A percentile compares a stretch with the other conserved stretches of the same genome.
phyloP scores from a whole-genome alignment of 352 stramenopile species.

The Globisporangium nodosum region DNA sequence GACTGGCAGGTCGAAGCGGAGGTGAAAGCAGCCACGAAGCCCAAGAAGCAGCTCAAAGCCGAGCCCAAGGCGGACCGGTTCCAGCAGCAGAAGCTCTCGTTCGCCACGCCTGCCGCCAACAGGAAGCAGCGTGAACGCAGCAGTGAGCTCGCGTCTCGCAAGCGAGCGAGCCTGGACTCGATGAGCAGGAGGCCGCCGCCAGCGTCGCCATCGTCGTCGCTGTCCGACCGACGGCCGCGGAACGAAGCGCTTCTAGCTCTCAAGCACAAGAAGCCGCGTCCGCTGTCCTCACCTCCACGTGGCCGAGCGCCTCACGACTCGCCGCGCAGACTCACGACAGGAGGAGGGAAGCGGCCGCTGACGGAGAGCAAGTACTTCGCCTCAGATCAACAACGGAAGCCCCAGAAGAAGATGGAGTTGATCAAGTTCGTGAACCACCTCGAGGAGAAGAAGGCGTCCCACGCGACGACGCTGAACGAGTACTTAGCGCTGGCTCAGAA shows the following conservation, averaged over 20 bases:
- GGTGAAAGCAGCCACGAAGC: no score
- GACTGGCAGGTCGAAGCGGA: background rate
- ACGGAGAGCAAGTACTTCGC: constrained; percentile 5
- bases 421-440: constrained; percentile 24
- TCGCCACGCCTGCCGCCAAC: background rate
- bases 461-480: constrained; percentile 16
- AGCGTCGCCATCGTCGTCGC: background rate
- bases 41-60: background rate
- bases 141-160: background rate
- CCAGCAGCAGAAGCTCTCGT: constrained; percentile 15
- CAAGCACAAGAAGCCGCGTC: constrained; percentile 9
- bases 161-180: constrained; percentile 7
- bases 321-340: background rate
- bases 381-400: background rate
- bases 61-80: background rate
- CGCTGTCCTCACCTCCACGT: background rate
- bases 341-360: background rate
- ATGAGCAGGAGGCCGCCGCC: background rate
- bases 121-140: background rate
- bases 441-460: constrained; percentile 22
- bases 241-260: background rate
- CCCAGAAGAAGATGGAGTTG: constrained; percentile 3
- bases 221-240: background rate
- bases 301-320: background rate
- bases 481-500: constrained; percentile 27